Evolutionary conservation across 2,329 filamentous ascomycete genomes (phyloP), one percentile per base, ranked within the genome.

Genomic region (Neopestalotiopsis rosae): DNA sequence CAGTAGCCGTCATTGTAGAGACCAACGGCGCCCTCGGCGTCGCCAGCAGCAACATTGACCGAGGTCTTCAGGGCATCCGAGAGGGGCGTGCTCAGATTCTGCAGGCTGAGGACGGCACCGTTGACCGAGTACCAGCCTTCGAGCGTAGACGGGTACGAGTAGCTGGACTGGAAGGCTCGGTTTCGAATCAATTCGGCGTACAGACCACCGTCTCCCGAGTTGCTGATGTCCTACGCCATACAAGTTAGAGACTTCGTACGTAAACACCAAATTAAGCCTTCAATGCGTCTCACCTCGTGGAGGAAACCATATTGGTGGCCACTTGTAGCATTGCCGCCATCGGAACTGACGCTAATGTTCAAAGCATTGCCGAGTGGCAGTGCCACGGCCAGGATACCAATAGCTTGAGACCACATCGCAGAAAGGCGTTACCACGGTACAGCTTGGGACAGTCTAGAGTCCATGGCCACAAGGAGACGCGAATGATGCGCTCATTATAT

Each of bases 171-270:
- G 74, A 94, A 93, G 12, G 90, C 91, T 63, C 90, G 86, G 78
- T 94, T 94, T 65, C 86, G 87, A 68, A 94, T 87, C 68, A 94
- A 79, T 75, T 94, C 91, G 63, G 89, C 91, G 76, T 94, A 93
- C 71, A 93, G 87, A 5, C 91, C 91, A 28, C 91, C 91, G 75
- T 94, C 91, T 2, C 91, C 91, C 1, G 88, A 90, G 77, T 92
- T 88, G 78, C 89, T 89, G 77, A 91, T 91, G 67, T 89, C 88
- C 86, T 89, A 64, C 13, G 2, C 14, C n/a, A 10, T 38, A 10
- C 13, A 7, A 61, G 56, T 67, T 45, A 67, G 56, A 32, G 32
- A 66, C 28, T 32, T 30, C 28, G n/a, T 82, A 56, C 45, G 32
- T 2, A 5, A 13, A 13, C 9, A 5, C 20, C 5, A 6, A 4